Conservation (phyloP, 208 protist species). For the Acanthamoeba divionensis region DNA sequence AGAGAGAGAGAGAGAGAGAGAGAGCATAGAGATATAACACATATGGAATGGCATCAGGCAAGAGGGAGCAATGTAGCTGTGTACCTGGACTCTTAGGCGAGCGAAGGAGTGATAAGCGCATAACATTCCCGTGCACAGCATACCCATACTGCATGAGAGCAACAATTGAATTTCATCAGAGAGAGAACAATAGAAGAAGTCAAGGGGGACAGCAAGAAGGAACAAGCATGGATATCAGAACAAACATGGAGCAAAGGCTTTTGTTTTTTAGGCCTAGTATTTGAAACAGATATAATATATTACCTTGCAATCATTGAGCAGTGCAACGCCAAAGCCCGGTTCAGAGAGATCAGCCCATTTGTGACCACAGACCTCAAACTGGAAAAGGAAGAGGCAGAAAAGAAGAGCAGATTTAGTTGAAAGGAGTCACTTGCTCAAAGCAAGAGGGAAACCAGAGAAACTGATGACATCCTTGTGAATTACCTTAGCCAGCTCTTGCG, state of each 20-base stretch:
- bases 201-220: too few species aligned
- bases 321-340: slow-evolving; percentile 67
- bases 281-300: slow-evolving; percentile 53
- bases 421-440: neutral
- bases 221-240: too few species aligned
- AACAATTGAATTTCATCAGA: too few species aligned
- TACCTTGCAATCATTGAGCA: slow-evolving; percentile 71
- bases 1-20: neutral
- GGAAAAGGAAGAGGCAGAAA: neutral
- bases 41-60: neutral
- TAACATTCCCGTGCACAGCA: too few species aligned
- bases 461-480: too few species aligned
- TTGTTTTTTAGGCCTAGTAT: too few species aligned
- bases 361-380: slow-evolving; percentile 74
- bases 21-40: neutral
- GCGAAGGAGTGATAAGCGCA: slow-evolving; percentile 14
- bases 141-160: too few species aligned
- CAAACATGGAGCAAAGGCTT: too few species aligned
- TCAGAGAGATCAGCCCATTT: slow-evolving; percentile 73
- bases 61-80: neutral
- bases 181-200: neutral
- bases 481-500: slow-evolving; percentile 74
- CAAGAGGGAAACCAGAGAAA: too few species aligned
- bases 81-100: slow-evolving; percentile 68
- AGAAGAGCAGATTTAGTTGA: neutral